Evolutionary conservation across 1,139 yeast species (phyloP).

Genomic region (Blastobotrys capitulatus): DNA sequence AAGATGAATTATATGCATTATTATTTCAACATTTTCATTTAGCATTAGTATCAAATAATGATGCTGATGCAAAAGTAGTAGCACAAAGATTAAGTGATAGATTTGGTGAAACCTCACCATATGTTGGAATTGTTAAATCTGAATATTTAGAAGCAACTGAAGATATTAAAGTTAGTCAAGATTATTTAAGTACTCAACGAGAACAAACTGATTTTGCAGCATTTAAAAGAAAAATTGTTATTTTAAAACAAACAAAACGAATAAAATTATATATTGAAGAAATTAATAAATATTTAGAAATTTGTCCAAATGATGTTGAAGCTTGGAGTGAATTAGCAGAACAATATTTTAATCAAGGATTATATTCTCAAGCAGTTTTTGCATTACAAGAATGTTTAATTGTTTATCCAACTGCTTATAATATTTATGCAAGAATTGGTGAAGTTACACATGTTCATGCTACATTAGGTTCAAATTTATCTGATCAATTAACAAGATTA

Average conservation of each 20-base stretch:
- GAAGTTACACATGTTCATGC: conserved; percentile 36
- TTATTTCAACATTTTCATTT: conserved; percentile 71
- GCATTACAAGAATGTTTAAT: conserved; percentile 65
- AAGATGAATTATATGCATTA: conserved; percentile 52
- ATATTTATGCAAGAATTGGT: conserved; percentile 61
- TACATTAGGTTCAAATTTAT: conserved; percentile 15
- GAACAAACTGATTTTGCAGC: conserved; percentile 33
- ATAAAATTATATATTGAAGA: conserved; percentile 43
- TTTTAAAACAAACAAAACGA: conserved; percentile 30
- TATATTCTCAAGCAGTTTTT: conserved; percentile 60
- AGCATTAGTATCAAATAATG: conserved; percentile 57
- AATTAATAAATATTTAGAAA: conserved; percentile 45
- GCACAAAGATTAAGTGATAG: conserved; percentile 62
- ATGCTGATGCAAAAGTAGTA: conserved; percentile 61
- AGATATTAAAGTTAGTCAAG: conserved; percentile 41
- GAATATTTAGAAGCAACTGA: conserved; percentile 54
- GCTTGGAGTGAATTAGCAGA: conserved; percentile 75
- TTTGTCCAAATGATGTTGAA: conserved; percentile 66
- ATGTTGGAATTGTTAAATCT: conserved; percentile 53
- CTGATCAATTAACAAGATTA: conserved; percentile 22
- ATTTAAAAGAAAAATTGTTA: conserved; percentile 35
- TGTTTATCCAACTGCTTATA: conserved; percentile 66
- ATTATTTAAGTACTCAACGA: conserved; percentile 30
- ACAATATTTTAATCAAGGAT: conserved; percentile 54
- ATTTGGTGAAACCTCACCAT: conserved; percentile 50